These are phyloP conservation scores for Heliamphora ciliata DNA, from an alignment of 179 eudicot genomes.

Conservation along the genomic window DNA sequence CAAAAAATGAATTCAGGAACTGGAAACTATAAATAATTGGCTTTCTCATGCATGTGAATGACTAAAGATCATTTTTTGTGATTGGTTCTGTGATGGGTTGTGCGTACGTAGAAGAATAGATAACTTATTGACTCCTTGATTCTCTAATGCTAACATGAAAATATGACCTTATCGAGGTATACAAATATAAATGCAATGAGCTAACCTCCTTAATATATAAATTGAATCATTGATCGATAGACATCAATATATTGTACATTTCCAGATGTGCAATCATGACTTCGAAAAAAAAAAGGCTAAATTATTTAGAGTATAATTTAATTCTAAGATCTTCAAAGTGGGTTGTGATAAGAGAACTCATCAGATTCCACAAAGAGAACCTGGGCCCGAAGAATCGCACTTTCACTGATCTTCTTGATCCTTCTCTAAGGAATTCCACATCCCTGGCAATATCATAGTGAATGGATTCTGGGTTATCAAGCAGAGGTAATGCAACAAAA, in stretches of 20 bases:
- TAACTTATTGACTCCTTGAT: no score
- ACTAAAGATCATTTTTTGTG: no score
- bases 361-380: conserved; percentile 55
- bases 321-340: conserved; percentile 27
- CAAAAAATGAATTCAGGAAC: no score
- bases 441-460: conserved; percentile 37
- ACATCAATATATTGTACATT: neutral
- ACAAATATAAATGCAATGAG: neutral
- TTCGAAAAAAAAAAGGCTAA: neutral
- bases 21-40: no score
- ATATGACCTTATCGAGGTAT: no score
- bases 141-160: no score
- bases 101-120: no score
- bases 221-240: neutral
- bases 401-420: conserved; percentile 47
- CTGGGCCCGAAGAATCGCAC: conserved; percentile 57
- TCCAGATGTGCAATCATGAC: neutral
- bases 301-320: conserved; percentile 20
- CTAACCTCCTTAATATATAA: neutral
- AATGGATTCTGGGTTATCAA: conserved; percentile 38
- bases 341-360: conserved; percentile 43
- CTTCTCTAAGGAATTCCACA: conserved; percentile 64
- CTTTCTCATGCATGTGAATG: no score
- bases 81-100: no score
- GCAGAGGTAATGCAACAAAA: conserved; percentile 53